Conservation (phyloP, 495 filamentous ascomycete genomes). For the Neurospora sp. region DNA sequence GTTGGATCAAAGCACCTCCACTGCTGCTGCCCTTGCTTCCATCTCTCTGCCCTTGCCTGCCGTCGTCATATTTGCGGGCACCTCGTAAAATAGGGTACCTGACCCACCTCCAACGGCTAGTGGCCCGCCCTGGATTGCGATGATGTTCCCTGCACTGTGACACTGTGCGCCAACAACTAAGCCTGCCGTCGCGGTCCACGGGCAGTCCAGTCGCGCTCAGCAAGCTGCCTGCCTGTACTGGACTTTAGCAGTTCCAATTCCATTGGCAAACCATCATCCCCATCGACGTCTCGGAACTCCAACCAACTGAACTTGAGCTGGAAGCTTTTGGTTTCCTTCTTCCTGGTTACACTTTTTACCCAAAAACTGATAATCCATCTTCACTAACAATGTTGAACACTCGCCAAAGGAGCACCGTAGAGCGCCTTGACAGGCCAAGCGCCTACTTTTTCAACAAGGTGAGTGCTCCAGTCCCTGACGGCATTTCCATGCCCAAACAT, state of each 20-base stretch:
- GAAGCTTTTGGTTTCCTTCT: slow-evolving; percentile 2
- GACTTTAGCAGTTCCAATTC: background rate
- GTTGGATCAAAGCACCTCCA: background rate
- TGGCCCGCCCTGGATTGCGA: background rate
- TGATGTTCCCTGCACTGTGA: background rate
- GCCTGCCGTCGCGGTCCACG: background rate
- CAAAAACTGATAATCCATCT: background rate
- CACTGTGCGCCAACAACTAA: background rate
- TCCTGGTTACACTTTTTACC: background rate
- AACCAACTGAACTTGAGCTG: background rate
- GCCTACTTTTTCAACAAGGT: slow-evolving; percentile 78
- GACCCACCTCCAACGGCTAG: background rate
- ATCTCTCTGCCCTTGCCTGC: background rate
- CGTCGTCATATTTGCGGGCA: background rate
- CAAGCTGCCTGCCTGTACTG: background rate
- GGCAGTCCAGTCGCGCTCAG: background rate
- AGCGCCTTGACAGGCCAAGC: slow-evolving; percentile 79
- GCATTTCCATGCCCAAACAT: background rate
- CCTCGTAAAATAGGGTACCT: background rate
- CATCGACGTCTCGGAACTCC: background rate
- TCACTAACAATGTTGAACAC: background rate
- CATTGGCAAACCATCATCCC: background rate
- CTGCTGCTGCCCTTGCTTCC: background rate
- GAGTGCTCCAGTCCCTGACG: slow-evolving; percentile 10
- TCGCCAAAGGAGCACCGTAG: slow-evolving; percentile 54